These are phyloP conservation scores for Discostella stelligeroides DNA, from an alignment of 108 stramenopile genomes.

Conservation along the genomic window DNA sequence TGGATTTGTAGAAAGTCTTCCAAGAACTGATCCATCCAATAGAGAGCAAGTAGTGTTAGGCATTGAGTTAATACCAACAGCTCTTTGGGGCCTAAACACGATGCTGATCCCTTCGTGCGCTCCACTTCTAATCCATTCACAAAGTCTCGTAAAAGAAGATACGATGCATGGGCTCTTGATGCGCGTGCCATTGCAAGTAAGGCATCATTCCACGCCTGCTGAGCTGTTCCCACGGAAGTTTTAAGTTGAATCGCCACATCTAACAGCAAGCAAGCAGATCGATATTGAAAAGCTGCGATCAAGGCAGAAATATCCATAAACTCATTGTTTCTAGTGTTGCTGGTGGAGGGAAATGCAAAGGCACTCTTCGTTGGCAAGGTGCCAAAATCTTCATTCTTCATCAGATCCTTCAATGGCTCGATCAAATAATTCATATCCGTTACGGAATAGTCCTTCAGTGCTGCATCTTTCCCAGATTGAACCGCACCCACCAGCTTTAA, in stretches of 20 bases:
- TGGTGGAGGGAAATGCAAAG: slow-evolving; percentile 34
- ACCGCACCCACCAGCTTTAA: slow-evolving; percentile 79
- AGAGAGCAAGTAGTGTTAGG: slow-evolving; percentile 77
- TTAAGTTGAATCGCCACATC: slow-evolving; percentile 71
- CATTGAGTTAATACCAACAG: slow-evolving; percentile 60
- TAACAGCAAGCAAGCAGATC: slow-evolving; percentile 70
- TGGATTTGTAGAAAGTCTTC: slow-evolving; percentile 86
- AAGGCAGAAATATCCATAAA: slow-evolving; percentile 52
- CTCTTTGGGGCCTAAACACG: slow-evolving; percentile 56
- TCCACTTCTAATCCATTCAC: slow-evolving; percentile 65
- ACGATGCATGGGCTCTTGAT: slow-evolving; percentile 78
- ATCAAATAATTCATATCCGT: slow-evolving; percentile 54
- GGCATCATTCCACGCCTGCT: slow-evolving; percentile 85
- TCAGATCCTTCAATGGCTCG: slow-evolving; percentile 24
- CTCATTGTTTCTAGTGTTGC: slow-evolving; percentile 25
- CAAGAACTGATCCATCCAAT: slow-evolving; percentile 87
- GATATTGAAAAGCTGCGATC: slow-evolving; percentile 69
- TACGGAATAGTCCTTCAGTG: slow-evolving; percentile 29
- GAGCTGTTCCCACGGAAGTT: slow-evolving; percentile 40
- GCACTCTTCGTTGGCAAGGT: slow-evolving; percentile 26
- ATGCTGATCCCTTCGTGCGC: slow-evolving; percentile 27
- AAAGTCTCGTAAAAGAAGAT: slow-evolving; percentile 76
- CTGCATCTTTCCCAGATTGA: slow-evolving; percentile 29
- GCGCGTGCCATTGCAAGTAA: slow-evolving; percentile 76
- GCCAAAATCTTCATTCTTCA: slow-evolving; percentile 17